A percentile compares a stretch with the other conserved stretches of the same genome.
phyloP scores from a whole-genome alignment of 2,329 filamentous ascomycete genomes.

The Trichoderma breve region DNA sequence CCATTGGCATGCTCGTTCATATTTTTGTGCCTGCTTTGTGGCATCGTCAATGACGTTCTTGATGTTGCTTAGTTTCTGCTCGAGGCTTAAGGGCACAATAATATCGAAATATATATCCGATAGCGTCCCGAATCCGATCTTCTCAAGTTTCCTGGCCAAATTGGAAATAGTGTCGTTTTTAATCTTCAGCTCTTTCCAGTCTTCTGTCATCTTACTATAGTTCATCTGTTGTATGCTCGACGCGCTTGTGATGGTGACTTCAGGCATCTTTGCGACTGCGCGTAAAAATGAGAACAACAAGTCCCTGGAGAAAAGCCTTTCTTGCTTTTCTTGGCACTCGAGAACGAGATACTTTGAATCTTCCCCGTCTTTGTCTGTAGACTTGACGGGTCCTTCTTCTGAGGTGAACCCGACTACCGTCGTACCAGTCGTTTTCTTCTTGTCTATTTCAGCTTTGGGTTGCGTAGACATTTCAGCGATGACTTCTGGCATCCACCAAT shows the following conservation, averaged over 20 bases:
- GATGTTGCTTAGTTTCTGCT: background rate
- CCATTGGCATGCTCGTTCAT: background rate
- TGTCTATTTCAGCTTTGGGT: no score
- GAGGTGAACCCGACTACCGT: background rate
- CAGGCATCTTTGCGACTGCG: constrained; percentile 24
- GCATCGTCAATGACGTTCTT: background rate
- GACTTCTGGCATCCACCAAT: constrained; percentile 6
- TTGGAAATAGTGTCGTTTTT: background rate
- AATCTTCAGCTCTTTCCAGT: background rate
- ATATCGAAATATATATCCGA: background rate
- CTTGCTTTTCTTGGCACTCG: background rate
- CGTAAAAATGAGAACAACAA: constrained; percentile 34
- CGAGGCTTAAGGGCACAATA: background rate
- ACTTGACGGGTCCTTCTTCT: background rate
- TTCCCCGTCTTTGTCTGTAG: background rate
- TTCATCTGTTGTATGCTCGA: background rate
- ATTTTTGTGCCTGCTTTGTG: background rate
- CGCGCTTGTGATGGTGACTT: background rate
- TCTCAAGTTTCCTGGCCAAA: background rate
- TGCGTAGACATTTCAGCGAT: background rate
- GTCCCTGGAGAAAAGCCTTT: constrained; percentile 26
- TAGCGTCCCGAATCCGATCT: background rate
- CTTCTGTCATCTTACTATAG: background rate
- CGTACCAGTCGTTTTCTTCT: background rate
- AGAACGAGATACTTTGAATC: background rate